phyloP scores from a whole-genome alignment of 352 stramenopile species.

The Albugo candida region DNA sequence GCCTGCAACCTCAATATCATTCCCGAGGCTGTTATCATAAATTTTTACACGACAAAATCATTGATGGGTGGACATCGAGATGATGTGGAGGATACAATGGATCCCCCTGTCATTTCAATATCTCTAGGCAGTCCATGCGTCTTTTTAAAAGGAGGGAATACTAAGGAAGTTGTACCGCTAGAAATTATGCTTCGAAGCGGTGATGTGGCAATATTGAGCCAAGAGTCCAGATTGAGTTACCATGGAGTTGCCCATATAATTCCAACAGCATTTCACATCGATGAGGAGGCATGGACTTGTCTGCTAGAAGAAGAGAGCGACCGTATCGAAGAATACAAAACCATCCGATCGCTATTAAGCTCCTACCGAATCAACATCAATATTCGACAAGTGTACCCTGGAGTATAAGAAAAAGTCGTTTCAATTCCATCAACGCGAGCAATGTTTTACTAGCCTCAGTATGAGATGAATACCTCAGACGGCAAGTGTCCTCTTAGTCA shows the following conservation, averaged over 20 bases:
- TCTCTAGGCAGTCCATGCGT: constrained; percentile 47
- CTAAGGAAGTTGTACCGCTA: constrained; percentile 39
- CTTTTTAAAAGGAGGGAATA: constrained; percentile 50
- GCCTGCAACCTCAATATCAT: constrained; percentile 29
- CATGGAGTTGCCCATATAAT: constrained; percentile 47
- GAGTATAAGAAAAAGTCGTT: too few species aligned
- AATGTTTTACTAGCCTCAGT: too few species aligned
- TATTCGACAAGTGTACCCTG: constrained; percentile 41
- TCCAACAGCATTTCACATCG: constrained; percentile 19
- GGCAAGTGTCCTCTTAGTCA: too few species aligned
- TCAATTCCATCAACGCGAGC: too few species aligned
- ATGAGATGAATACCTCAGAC: too few species aligned
- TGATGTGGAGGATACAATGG: constrained; percentile 70
- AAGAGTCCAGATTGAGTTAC: constrained; percentile 41
- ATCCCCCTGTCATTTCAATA: constrained; percentile 58
- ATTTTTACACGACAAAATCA: constrained; percentile 65
- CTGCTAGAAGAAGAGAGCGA: constrained; percentile 7
- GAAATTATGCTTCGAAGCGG: constrained; percentile 43
- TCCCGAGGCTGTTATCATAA: constrained; percentile 60
- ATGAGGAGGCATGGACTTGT: constrained; percentile 9
- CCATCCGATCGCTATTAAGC: constrained; percentile 28
- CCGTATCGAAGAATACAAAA: constrained; percentile 15
- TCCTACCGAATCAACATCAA: constrained; percentile 67
- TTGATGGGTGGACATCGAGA: constrained; percentile 69
- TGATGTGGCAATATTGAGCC: constrained; percentile 41